Evolutionary conservation across 2,329 filamentous ascomycete species (phyloP).

Genomic region (Stachybotrys echinatus): DNA sequence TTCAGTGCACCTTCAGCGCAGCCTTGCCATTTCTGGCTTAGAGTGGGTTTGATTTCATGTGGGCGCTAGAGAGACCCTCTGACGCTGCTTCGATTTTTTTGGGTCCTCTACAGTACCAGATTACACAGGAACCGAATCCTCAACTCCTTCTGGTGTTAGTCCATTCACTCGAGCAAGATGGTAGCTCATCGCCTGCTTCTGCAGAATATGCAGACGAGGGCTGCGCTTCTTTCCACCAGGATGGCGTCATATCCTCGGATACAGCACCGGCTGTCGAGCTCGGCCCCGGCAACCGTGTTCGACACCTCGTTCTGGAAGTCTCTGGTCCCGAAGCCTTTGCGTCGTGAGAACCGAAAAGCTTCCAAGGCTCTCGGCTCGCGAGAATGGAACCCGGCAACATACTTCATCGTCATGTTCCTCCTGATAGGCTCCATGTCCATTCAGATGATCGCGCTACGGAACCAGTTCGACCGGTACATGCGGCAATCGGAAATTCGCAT

Average conservation of each 20-base stretch:
- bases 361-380: slow-evolving; percentile 43
- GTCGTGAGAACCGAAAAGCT: slow-evolving; percentile 33
- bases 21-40: too few species aligned
- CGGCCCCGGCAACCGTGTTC: slow-evolving; percentile 42
- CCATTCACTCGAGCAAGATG: too few species aligned
- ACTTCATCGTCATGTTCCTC: slow-evolving; percentile 75
- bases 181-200: too few species aligned
- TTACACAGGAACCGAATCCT: too few species aligned
- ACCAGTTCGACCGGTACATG: slow-evolving; percentile 66
- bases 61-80: too few species aligned
- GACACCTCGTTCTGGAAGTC: slow-evolving; percentile 63
- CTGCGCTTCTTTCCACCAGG: slow-evolving; percentile 2
- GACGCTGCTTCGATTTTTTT: too few species aligned
- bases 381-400: slow-evolving; percentile 76
- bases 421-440: slow-evolving; percentile 95
- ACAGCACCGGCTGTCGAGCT: slow-evolving; percentile 25
- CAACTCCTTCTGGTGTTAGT: too few species aligned
- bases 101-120: too few species aligned
- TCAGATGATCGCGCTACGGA: slow-evolving; percentile 77
- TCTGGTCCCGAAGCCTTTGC: slow-evolving; percentile 63
- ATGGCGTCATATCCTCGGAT: neutral
- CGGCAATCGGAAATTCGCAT: slow-evolving; percentile 78
- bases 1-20: neutral
- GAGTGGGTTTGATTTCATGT: too few species aligned
- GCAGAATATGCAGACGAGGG: slow-evolving; percentile 4